Percentiles rank a stretch among this genome's conserved stretches.
phyloP scores from a whole-genome alignment of 2,329 filamentous ascomycete species.

The Pseudonectria foliicola region DNA sequence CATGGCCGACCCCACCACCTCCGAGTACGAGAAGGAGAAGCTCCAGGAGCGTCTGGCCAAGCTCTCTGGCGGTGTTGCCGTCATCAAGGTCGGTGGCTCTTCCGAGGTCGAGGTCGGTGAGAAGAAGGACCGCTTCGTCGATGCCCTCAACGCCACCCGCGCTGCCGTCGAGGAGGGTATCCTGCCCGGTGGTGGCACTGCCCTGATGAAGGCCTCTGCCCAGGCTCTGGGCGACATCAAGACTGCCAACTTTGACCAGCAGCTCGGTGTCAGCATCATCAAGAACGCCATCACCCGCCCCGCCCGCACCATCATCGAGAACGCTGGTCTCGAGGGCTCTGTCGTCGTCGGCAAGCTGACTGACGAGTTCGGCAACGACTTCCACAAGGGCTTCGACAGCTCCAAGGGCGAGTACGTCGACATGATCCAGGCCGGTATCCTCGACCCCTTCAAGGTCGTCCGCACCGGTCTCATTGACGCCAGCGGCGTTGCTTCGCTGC shows the following conservation, averaged over 20 bases:
- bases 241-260: slow-evolving; percentile 95
- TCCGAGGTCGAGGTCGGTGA: slow-evolving; percentile 98
- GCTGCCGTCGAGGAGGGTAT: slow-evolving; percentile 99
- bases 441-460: slow-evolving; percentile 99
- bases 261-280: slow-evolving; percentile 94
- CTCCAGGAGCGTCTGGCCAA: slow-evolving; percentile 99
- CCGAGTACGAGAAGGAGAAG: slow-evolving; percentile 99
- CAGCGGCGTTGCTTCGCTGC: slow-evolving; percentile 89
- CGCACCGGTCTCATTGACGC: slow-evolving; percentile 93
- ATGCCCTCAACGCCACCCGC: slow-evolving; percentile 95
- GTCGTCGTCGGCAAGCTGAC: slow-evolving; percentile 97
- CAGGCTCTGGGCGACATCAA: slow-evolving; percentile 81
- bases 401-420: slow-evolving; percentile 96
- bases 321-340: slow-evolving; percentile 90
- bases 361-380: slow-evolving; percentile 84
- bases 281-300: slow-evolving; percentile 97
- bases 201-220: slow-evolving; percentile 91
- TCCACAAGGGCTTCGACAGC: slow-evolving; percentile 98
- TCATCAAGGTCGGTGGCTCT: slow-evolving; percentile 97
- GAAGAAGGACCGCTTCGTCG: slow-evolving; percentile 99
- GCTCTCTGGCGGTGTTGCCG: slow-evolving; percentile 96
- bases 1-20: slow-evolving; percentile 87
- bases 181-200: slow-evolving; percentile 95
- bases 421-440: slow-evolving; percentile 95
- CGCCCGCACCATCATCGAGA: slow-evolving; percentile 93